These are phyloP conservation scores for Phialocephala subalpina DNA, from an alignment of 2,329 filamentous ascomycete species.

Conservation along the genomic window DNA sequence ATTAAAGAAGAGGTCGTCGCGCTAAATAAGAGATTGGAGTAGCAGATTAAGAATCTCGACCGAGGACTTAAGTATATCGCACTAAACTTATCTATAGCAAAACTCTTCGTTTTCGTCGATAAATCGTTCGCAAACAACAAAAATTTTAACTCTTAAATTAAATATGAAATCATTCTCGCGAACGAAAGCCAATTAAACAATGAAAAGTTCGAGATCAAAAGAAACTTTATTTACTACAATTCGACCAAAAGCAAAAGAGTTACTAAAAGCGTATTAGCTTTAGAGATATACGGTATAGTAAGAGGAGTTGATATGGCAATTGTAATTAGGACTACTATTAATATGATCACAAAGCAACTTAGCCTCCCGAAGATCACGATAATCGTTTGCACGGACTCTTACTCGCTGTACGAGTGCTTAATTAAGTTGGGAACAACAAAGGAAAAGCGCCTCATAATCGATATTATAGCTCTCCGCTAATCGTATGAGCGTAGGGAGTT, in stretches of 20 bases:
- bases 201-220: constrained; percentile 19
- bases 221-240: no score
- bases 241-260: no score
- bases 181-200: constrained; percentile 17
- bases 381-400: constrained; percentile 21
- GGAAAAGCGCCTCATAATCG: constrained; percentile 25
- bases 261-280: no score
- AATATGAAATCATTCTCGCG: constrained; percentile 30
- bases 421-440: constrained; percentile 30
- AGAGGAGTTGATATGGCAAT: constrained; percentile 29
- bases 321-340: constrained; percentile 18
- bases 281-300: background rate
- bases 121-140: constrained; percentile 32
- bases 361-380: background rate
- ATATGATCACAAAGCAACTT: constrained; percentile 13
- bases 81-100: constrained; percentile 13
- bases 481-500: no score
- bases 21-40: constrained; percentile 26
- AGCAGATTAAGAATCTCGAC: constrained; percentile 15
- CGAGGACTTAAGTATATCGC: constrained; percentile 13
- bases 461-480: no score
- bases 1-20: background rate
- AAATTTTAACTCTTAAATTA: constrained; percentile 32
- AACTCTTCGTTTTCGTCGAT: constrained; percentile 30
- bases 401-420: constrained; percentile 31